Percentiles rank a stretch among this genome's conserved stretches.
These are phyloP conservation scores for Cyclostephanos tholiformis DNA, from an alignment of 108 stramenopile genomes.

Conservation along the genomic window DNA sequence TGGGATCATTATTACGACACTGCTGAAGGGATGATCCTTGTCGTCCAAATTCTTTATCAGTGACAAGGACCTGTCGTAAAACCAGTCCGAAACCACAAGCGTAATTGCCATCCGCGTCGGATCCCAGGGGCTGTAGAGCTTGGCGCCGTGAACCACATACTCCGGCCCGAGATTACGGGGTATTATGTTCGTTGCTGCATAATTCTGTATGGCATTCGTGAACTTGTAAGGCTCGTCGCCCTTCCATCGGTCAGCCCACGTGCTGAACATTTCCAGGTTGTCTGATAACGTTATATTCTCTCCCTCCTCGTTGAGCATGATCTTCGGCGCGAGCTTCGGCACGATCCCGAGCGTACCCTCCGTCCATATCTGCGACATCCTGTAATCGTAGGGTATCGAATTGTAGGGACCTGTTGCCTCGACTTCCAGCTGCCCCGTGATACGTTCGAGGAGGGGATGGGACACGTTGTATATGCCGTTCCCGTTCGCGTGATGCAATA, in stretches of 20 bases:
- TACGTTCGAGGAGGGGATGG: constrained; percentile 59
- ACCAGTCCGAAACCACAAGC: constrained; percentile 71
- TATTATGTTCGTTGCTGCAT: constrained; percentile 74
- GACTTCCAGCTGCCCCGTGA: constrained; percentile 63
- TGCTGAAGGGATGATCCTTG: constrained; percentile 67
- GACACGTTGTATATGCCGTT: constrained; percentile 78
- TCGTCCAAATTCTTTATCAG: constrained; percentile 59
- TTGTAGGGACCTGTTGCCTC: constrained; percentile 69
- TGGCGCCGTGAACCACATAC: constrained; percentile 74
- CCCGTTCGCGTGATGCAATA: constrained; percentile 71
- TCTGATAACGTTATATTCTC: constrained; percentile 63
- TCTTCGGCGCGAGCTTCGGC: constrained; percentile 55
- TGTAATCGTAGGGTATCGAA: constrained; percentile 70
- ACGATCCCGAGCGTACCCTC: constrained; percentile 63
- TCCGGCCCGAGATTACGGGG: constrained; percentile 64
- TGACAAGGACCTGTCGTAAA: constrained; percentile 45
- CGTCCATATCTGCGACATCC: constrained; percentile 70
- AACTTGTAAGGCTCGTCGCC: constrained; percentile 55
- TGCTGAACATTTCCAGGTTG: constrained; percentile 56
- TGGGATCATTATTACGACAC: constrained; percentile 58
- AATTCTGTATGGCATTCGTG: constrained; percentile 68
- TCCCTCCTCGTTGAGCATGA: constrained; percentile 71
- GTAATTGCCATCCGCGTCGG: constrained; percentile 54
- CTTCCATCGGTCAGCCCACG: constrained; percentile 59
- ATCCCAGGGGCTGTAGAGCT: constrained; percentile 65